Evolutionary conservation across 768 basidiomycete genomes (phyloP).

Genomic region (Guyanaporus albipodus): DNA sequence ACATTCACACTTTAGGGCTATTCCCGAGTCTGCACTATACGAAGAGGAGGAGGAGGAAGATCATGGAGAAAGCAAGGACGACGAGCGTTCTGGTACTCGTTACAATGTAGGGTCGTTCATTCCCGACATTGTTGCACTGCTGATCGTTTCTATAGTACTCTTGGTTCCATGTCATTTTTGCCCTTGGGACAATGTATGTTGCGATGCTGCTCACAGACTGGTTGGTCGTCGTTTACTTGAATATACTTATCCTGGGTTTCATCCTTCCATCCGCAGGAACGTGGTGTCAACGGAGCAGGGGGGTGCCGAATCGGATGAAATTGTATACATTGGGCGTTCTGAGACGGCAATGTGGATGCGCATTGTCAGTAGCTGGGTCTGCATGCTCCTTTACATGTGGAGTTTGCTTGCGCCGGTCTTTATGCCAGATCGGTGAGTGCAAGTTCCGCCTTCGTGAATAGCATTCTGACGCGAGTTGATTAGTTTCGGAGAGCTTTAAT

Average conservation of each 20-base stretch:
- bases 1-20: conserved; percentile 63
- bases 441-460: neutral
- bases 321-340: conserved; percentile 91
- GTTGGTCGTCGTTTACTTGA: conserved; percentile 45
- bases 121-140: neutral
- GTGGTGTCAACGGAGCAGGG: conserved; percentile 57
- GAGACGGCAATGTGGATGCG: conserved; percentile 99
- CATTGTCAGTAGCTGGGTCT: conserved; percentile 93
- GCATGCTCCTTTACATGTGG: conserved; percentile 82
- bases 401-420: conserved; percentile 83
- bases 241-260: neutral
- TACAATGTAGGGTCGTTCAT: conserved; percentile 69
- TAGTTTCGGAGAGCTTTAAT: conserved; percentile 27
- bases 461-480: neutral
- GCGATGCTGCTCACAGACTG: conserved; percentile 97
- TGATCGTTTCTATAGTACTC: conserved; percentile 60
- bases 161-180: conserved; percentile 99
- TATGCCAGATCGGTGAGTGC: conserved; percentile 80
- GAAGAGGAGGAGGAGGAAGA: conserved; percentile 77
- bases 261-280: conserved; percentile 48
- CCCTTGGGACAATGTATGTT: conserved; percentile 95
- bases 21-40: conserved; percentile 86
- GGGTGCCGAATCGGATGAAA: conserved; percentile 50
- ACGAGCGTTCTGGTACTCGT: conserved; percentile 89
- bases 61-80: conserved; percentile 75